Conservation (phyloP, 1,284 basidiomycete genomes). For the Malassezia psittaci region DNA sequence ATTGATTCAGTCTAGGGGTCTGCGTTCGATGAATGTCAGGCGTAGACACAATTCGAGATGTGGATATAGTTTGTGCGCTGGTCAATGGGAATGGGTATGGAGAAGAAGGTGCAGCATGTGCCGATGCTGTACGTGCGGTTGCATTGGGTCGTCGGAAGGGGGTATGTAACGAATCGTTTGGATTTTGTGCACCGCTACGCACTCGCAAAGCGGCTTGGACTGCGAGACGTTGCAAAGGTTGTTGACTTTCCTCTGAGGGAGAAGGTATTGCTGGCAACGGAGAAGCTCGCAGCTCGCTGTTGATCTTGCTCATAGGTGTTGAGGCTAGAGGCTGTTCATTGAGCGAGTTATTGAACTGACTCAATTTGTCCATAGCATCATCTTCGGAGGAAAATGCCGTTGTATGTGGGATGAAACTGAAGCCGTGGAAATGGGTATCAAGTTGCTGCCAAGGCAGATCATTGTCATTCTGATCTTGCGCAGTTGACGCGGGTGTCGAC, state of each 20-base stretch:
- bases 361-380: background rate
- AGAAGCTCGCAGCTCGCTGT: slow-evolving; percentile 11
- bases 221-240: slow-evolving; percentile 19
- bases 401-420: slow-evolving; percentile 29
- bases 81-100: slow-evolving; percentile 39
- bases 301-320: slow-evolving; percentile 19
- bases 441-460: slow-evolving; percentile 28
- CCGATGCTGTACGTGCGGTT: background rate
- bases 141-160: background rate
- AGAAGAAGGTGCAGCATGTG: slow-evolving; percentile 16
- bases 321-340: slow-evolving; percentile 23
- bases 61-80: background rate
- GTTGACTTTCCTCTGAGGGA: background rate
- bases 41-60: background rate
- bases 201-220: slow-evolving; percentile 13
- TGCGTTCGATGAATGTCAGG: background rate
- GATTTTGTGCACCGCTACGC: background rate
- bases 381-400: slow-evolving; percentile 16
- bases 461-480: background rate
- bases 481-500: background rate
- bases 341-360: background rate
- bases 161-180: background rate
- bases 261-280: background rate
- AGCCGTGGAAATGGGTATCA: slow-evolving; percentile 30
- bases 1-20: slow-evolving; percentile 3